Percentiles rank a stretch among this genome's conserved stretches.
Evolutionary conservation across 2,329 filamentous ascomycete genomes (phyloP).

Genomic region (Onygenales sp.): DNA sequence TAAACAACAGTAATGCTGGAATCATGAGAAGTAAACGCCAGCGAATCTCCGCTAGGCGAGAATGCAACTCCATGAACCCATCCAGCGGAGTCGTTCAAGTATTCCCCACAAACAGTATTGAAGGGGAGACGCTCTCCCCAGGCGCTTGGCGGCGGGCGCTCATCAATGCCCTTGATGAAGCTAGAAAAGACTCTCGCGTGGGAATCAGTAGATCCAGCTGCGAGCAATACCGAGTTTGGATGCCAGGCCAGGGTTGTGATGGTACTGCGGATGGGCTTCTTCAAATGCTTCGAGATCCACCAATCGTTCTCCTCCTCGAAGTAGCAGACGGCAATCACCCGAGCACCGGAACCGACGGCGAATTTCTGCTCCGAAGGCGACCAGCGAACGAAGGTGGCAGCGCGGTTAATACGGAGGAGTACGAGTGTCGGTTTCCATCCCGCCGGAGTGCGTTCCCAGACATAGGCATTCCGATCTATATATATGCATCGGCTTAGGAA

Average conservation of each 20-base stretch:
- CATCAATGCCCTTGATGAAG: conserved; percentile 92
- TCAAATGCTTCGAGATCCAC: conserved; percentile 99
- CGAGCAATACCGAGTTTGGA: conserved; percentile 90
- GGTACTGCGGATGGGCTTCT: conserved; percentile 96
- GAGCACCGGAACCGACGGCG: conserved; percentile 89
- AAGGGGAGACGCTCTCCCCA: conserved; percentile 97
- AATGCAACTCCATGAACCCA: conserved; percentile 95
- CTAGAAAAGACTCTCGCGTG: conserved; percentile 90
- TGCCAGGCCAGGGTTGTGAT: conserved; percentile 95
- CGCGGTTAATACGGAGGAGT: conserved; percentile 90
- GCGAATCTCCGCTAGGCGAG: conserved; percentile 82
- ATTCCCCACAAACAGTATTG: conserved; percentile 97
- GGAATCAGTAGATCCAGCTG: conserved; percentile 92
- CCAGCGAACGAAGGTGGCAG: conserved; percentile 95
- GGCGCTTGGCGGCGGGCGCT: conserved; percentile 70
- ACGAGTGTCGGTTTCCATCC: conserved; percentile 97
- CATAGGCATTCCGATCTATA: conserved; percentile 88
- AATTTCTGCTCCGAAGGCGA: conserved; percentile 96
- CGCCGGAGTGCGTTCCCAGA: conserved; percentile 87
- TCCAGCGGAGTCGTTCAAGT: conserved; percentile 86
- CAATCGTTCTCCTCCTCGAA: conserved; percentile 99
- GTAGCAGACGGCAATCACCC: conserved; percentile 94
- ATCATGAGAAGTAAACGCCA: conserved; percentile 91
- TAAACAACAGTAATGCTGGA: conserved; percentile 96
- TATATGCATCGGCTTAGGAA: conserved; percentile 2